phyloP scores from a whole-genome alignment of 495 filamentous ascomycete genomes.

The Aspergillus saccharolyticus region DNA sequence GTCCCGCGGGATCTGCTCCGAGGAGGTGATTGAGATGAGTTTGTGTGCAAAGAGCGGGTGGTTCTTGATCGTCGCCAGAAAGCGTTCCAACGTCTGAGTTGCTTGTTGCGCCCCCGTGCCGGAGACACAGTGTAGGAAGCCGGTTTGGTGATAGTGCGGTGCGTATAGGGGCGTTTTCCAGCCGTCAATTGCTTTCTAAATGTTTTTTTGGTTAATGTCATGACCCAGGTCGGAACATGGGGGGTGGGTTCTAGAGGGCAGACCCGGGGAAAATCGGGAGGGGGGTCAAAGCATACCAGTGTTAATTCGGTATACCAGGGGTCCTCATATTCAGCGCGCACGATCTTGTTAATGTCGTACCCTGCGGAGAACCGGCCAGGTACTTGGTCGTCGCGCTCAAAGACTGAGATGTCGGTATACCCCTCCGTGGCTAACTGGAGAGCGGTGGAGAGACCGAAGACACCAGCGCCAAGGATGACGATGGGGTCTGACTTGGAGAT shows the following conservation, averaged over 20 bases:
- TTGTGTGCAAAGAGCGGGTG: conserved; percentile 32
- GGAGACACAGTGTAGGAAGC: conserved; percentile 49
- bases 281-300: conserved; percentile 26
- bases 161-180: conserved; percentile 50
- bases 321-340: conserved; percentile 53
- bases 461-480: conserved; percentile 42
- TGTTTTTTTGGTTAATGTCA: not conserved
- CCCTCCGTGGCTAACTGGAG: conserved; percentile 41
- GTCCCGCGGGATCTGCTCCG: conserved; percentile 30
- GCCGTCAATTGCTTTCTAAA: conserved; percentile 43
- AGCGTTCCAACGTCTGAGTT: conserved; percentile 39
- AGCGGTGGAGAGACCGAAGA: conserved; percentile 48
- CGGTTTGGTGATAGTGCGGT: conserved; percentile 50
- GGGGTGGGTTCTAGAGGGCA: too few species aligned
- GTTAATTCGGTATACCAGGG: conserved; percentile 48
- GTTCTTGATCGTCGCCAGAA: conserved; percentile 36
- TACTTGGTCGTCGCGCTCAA: conserved; percentile 39
- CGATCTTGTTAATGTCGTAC: conserved; percentile 53
- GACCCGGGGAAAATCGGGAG: conserved; percentile 11
- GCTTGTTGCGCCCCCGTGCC: conserved; percentile 43
- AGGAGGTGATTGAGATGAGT: conserved; percentile 29
- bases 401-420: conserved; percentile 40
- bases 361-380: conserved; percentile 42
- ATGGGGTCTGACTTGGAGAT: conserved; percentile 20
- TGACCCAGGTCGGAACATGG: too few species aligned